Evolutionary conservation across 1,139 yeast species (phyloP), one percentile per base, ranked within the genome.

Genomic region (Scheffersomyces cryptocercus): DNA sequence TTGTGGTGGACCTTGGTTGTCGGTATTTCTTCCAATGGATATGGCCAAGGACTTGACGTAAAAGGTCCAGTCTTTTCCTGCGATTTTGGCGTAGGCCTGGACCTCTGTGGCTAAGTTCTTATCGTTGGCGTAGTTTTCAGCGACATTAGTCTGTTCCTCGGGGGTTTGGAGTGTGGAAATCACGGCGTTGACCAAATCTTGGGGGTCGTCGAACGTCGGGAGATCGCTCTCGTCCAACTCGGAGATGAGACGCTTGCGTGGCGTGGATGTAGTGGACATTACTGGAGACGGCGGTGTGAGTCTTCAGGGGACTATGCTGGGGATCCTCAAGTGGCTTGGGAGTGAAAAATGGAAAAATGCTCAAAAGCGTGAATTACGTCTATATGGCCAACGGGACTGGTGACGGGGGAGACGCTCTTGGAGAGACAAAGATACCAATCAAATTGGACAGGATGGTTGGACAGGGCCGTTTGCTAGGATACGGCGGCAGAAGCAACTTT

Each of bases 71-170:
- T 81, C 83, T 35, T 77, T 74, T n/a, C 98, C 98, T 0, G 97
- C 91, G 40, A 91, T 85, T 62, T 91, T 91, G 35, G 97, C 98
- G 62, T 91, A 93, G 0, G 98, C 98, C 66, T 90, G 96, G 14
- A 93, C 93, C 61, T 89, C 96, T 30, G 88, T 79, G 47, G 88
- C 91, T 46, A 81, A 71, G 55, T 87, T 85, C 51, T 81, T 79
- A 39, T 85, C 89, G 64, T 93, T 93, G 52, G 79, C 77, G 53
- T 68, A 80, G 30, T 57, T 59, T 33, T 57, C 56, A n/a, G 77
- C 61, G 13, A 80, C 84, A 51, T 75, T 73, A 9, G 84, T 79
- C 26, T 65, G 68, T 29, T 77, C 78, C 38, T 70, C 76, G 6
- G 84, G 84, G 2, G 66, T 60, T 34, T 71, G 70, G 35, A 80